Percentiles rank a stretch among this genome's conserved stretches.
phyloP scores from a whole-genome alignment of 192 early-diverging fungal genomes.

The Entophlyctis luteolus region DNA sequence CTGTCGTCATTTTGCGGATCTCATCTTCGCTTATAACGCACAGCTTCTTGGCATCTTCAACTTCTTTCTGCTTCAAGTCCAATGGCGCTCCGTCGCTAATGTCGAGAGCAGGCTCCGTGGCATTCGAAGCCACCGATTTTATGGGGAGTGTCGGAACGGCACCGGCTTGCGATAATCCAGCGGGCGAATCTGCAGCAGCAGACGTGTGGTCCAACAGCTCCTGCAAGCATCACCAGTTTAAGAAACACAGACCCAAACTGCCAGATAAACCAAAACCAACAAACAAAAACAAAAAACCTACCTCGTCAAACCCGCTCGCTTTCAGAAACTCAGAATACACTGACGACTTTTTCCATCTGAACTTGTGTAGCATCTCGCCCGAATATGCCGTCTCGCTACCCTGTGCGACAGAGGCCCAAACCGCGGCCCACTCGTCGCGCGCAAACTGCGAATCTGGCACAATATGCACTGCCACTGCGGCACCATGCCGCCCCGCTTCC shows the following conservation, averaged over 20 bases:
- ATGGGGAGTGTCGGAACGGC: neutral
- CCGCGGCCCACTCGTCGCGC: neutral
- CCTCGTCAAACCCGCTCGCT: conserved; percentile 28
- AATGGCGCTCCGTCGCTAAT: neutral
- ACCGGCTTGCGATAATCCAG: neutral
- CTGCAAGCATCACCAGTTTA: too few species aligned
- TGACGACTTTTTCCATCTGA: conserved; percentile 45
- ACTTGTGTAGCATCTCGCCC: conserved; percentile 26
- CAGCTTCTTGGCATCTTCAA: conserved; percentile 42
- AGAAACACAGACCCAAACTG: too few species aligned
- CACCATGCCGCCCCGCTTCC: too few species aligned
- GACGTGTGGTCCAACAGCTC: too few species aligned
- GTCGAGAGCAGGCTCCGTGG: neutral
- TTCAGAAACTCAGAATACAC: conserved; percentile 36
- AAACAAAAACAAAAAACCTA: conserved; percentile 20
- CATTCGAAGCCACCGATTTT: neutral
- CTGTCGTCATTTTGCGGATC: conserved; percentile 36
- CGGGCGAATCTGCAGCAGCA: neutral
- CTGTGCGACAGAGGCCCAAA: neutral
- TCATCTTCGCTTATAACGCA: conserved; percentile 54
- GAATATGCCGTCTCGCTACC: conserved; percentile 34
- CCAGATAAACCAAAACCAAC: neutral
- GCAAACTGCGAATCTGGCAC: too few species aligned
- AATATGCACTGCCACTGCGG: too few species aligned
- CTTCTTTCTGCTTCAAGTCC: conserved; percentile 39